Conservation (phyloP, 345 rosid species). For the Moringa oleifera region DNA sequence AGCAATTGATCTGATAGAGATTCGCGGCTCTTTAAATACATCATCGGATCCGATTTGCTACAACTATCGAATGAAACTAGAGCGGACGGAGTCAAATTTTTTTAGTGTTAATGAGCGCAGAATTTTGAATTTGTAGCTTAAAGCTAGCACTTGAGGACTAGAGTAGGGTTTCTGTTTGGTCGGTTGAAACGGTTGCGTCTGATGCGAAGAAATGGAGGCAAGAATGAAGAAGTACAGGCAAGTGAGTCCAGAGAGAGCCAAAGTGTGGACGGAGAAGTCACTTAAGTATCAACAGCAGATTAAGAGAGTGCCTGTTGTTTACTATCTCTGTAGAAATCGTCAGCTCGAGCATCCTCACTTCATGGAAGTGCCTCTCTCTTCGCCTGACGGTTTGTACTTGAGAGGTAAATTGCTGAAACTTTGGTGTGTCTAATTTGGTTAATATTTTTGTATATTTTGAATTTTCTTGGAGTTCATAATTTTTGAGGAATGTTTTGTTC, state of each 20-base stretch:
- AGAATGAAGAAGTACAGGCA: conserved; percentile 74
- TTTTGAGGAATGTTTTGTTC: neutral
- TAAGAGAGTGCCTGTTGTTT: conserved; percentile 79
- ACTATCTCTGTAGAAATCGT: conserved; percentile 81
- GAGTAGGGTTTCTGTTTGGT: conserved; percentile 16
- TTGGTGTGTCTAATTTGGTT: neutral
- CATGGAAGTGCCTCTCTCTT: conserved; percentile 77
- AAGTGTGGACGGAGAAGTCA: conserved; percentile 92
- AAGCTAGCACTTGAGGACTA: neutral
- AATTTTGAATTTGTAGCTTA: neutral
- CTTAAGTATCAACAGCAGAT: conserved; percentile 76
- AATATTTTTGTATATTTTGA: neutral
- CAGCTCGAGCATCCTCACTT: conserved; percentile 99
- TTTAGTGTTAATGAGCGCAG: no score
- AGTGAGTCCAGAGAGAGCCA: conserved; percentile 92
- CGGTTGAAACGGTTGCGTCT: neutral
- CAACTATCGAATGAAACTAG: neutral
- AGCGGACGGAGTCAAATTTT: neutral
- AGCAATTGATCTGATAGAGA: neutral
- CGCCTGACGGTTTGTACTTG: conserved; percentile 69
- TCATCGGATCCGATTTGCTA: neutral
- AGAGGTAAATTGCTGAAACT: conserved; percentile 43
- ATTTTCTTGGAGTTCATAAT: neutral
- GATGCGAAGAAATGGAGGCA: conserved; percentile 40
- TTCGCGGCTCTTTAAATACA: neutral